Base-by-base conservation (phyloP, 2,329 filamentous ascomycete genomes). In the Ascochyta koolunga region DNA sequence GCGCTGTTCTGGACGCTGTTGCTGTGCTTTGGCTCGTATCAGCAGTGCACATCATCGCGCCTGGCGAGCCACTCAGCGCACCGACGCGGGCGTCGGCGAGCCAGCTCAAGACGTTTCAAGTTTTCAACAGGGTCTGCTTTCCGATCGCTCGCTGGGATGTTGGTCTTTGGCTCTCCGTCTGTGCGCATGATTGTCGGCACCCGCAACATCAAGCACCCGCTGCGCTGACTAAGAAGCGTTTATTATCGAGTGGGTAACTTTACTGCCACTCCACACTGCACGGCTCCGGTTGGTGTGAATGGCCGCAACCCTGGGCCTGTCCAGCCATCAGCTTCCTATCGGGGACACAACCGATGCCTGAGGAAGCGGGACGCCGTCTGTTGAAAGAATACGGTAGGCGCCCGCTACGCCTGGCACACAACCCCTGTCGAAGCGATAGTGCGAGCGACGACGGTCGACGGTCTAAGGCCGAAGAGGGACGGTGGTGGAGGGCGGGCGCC, bases 241-340 rank as follows among this genome's bases (percentile, higher is more conserved):
- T 50, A 40, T 45, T 54, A 54, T 50, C 51, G 32, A 9, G 8
- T 19, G 22, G 13, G 48, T 52, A 61, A 60, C 60, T 61, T 55
- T 63, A 55, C 50, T 54, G 27, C 64, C 58, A 53, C 58, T 61
- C 58, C 49, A 59, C 59, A 49, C 50, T 59, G 67, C 13, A 67
- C 65, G 65, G 68, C 66, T 73, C 71, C 71, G 71, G 51, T 39
- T 27, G 37, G 60, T 31, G 40, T 69, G 62, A 73, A 50, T 73
- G 71, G 71, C 58, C 53, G 56, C 43, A 9, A 11, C 11, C 3
- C 27, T 29, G 27, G n/a, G 15, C 27, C 13, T 42, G 65, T 70
- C 71, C 65, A 69, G 68, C 69, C 70, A 69, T 70, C 65, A 64
- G 63, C 65, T 72, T 63, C 67, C 68, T 68, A 73, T 74, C 71